Evolutionary conservation across 495 filamentous ascomycete species (phyloP), one percentile per base, ranked within the genome.

Genomic region (Aspergillus panamensis): DNA sequence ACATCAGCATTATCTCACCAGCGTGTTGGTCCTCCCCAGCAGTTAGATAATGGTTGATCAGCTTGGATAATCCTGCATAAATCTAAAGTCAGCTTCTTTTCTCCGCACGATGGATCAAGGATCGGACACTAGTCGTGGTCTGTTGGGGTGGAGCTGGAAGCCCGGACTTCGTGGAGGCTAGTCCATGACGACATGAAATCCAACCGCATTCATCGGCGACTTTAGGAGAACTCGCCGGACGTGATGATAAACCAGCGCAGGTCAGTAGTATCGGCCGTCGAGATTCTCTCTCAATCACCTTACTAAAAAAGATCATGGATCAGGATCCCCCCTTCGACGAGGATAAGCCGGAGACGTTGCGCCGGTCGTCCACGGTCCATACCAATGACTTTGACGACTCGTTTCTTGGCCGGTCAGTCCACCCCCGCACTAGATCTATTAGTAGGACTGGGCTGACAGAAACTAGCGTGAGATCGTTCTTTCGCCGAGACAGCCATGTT

Each of bases 361-460:
- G 55, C 2, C 44, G 60, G 29, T 45, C 59, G 14, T 66, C 61
- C 10, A 64, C 64, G 6, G 48, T 59, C 17, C 62, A 65, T 48
- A 59, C 57, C n/a, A 69, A 69, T 20, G 33, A 63, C 14, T 66
- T 69, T 29, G 51, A 66, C 31, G 64, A 66, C 33, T 62, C 66
- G 1, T 66, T 69, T 45, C 20, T 59, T 10, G 57, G 57, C 17
- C 56, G 66, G 61, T 68, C 49, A 12, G 44, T 35, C 6, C 9
- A 32, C 17, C 40, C 8, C 20, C 17, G 35, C 53, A 10, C 43
- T 43, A 21, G 31, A 51, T 32, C 20, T 1, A 19, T 0, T 3
- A 16, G 7, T n/a, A 31, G 1, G 2, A 9, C 9, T 3, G 19
- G 3, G 31, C 35, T 58, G 13, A 58, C 29, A 14, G 21, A 8